Evolutionary conservation across 2,329 filamentous ascomycete species (phyloP), one percentile per base, ranked within the genome.

Genomic region (Neofusicoccum sp.): DNA sequence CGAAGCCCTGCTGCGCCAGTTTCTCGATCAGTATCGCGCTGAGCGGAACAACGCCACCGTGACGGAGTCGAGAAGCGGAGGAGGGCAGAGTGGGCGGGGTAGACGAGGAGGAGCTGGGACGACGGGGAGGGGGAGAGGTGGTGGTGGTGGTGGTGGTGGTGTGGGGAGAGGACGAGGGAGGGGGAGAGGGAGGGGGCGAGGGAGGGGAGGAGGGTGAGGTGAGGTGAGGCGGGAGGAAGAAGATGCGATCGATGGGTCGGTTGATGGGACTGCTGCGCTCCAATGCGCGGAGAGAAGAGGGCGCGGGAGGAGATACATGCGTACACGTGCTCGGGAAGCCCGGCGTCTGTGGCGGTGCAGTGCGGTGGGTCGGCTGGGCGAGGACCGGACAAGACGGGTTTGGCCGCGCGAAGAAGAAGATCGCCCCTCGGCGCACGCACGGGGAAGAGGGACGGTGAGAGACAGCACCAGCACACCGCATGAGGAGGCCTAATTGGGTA

Each of bases 1-100:
- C 20, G 86, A 93, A 66, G 82, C 82, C 14, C 86, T 98, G 34
- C 82, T 99, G 70, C 84, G 84, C 72, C 81, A 84, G 54, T 86
- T 86, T 67, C 79, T 92, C 30, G 87, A 92, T 60, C 77, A 67
- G 5, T 68, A 75, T 59, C 69, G 66, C 41, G 69, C 68, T 14
- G 67, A 66, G 0, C 70, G 72, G 33, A 24, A 41, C 11, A 33
- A 6, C 6, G 20, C 20, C 6, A 9, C 38, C 1, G 71, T 69
- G n/a, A 62, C 34, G 4, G 43, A 43, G 12, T 14, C 44, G 57
- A 36, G 38, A 51, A 38, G 16, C 14, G 45, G 57, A 4, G 40
- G 24, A 41, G 36, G 26, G n/a, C 44, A 41, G 38, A 30, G 47
- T 9, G 26, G 48, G n/a, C 9, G 56, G 8, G 43, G 41, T 16